These are phyloP conservation scores for Fallopia convolvulus DNA, from an alignment of 148 eudicot species.

Conservation along the genomic window DNA sequence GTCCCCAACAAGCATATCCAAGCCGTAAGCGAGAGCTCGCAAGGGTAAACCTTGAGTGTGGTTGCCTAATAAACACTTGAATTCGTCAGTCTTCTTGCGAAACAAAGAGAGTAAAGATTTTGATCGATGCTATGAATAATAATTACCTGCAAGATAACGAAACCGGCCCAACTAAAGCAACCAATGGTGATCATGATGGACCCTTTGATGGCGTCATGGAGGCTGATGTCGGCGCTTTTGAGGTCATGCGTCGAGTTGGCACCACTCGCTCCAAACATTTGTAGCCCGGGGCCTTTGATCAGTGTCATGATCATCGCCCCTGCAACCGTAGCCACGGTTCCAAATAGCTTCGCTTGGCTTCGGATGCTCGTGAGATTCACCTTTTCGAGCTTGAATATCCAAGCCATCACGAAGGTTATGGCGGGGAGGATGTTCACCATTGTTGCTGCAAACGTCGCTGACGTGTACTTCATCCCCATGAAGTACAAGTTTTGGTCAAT, in stretches of 20 bases:
- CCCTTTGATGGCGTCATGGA: conserved; percentile 68
- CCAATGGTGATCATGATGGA: conserved; percentile 66
- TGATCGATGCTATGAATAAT: not conserved
- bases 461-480: conserved; percentile 79
- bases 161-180: conserved; percentile 84
- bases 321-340: conserved; percentile 61
- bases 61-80: conserved; percentile 36
- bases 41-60: conserved; percentile 63
- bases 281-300: conserved; percentile 51
- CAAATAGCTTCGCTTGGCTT: conserved; percentile 72
- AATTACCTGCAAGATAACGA: conserved; percentile 64
- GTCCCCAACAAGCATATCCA: conserved; percentile 83
- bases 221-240: conserved; percentile 26
- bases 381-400: conserved; percentile 55
- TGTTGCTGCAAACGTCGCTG: conserved; percentile 80
- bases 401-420: conserved; percentile 78
- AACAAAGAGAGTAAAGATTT: no score
- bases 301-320: conserved; percentile 96
- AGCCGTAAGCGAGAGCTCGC: conserved; percentile 80
- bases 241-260: conserved; percentile 17
- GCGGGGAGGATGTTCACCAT: conserved; percentile 79
- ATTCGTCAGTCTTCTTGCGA: not conserved
- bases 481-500: conserved; percentile 74
- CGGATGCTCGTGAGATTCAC: conserved; percentile 51
- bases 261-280: conserved; percentile 29